Evolutionary conservation across 305 asterid genomes (phyloP).

Genomic region (Nicotiana rustica): DNA sequence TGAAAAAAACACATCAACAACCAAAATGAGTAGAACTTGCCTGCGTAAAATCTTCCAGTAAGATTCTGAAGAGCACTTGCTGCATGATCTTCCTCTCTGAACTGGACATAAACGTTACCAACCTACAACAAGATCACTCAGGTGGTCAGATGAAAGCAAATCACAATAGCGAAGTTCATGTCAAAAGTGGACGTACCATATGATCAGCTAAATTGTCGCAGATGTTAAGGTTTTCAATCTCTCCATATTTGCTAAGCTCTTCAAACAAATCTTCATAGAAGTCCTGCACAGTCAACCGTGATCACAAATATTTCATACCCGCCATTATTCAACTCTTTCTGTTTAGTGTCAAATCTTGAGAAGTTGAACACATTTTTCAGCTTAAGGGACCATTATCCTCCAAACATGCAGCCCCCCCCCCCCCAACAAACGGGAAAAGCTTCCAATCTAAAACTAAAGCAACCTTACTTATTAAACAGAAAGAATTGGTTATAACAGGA

Average conservation of each 20-base stretch:
- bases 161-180: not conserved
- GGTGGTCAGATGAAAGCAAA: not conserved
- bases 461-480: not conserved
- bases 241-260: conserved; percentile 50
- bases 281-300: conserved; percentile 39
- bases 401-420: not conserved
- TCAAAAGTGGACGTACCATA: conserved; percentile 39
- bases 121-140: conserved; percentile 32
- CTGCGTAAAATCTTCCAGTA: conserved; percentile 46
- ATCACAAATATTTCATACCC: conserved; percentile 13
- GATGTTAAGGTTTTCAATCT: conserved; percentile 46
- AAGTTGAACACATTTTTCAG: not conserved
- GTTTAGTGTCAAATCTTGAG: not conserved
- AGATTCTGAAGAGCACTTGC: conserved; percentile 48
- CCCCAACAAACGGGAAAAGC: not conserved
- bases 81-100: conserved; percentile 51
- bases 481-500: not conserved
- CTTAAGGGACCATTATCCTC: not conserved
- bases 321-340: not conserved
- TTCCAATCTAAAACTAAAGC: not conserved
- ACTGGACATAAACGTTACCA: conserved; percentile 48
- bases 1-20: conserved; percentile 3
- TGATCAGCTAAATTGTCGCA: conserved; percentile 52
- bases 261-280: conserved; percentile 49
- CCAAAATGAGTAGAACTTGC: conserved; percentile 39